These are phyloP conservation scores for Rhododendron molle DNA, from an alignment of 148 eudicot species.

Conservation along the genomic window DNA sequence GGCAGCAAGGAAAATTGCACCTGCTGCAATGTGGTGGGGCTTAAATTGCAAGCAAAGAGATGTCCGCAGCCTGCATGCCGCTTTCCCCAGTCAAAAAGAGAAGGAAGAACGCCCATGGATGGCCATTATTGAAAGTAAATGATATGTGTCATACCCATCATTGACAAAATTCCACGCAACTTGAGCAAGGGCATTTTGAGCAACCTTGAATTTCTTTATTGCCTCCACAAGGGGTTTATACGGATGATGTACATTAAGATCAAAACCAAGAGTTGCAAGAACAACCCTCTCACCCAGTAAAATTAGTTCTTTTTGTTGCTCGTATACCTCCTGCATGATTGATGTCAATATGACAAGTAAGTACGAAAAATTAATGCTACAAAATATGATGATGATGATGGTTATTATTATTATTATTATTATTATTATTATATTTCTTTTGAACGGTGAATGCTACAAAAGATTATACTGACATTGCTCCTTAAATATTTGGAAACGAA, in stretches of 20 bases:
- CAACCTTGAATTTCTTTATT: constrained; percentile 89
- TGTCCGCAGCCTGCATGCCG: constrained; percentile 99
- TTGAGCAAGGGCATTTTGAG: constrained; percentile 96
- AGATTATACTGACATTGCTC: constrained; percentile 39
- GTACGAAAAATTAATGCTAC: background rate
- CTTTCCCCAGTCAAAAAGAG: constrained; percentile 56
- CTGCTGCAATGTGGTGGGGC: constrained; percentile 98
- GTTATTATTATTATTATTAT: too few species aligned
- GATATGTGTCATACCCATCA: constrained; percentile 75
- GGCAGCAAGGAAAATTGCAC: constrained; percentile 99
- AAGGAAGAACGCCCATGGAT: constrained; percentile 33
- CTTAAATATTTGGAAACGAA: background rate
- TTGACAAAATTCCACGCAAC: constrained; percentile 99
- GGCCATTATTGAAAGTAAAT: constrained; percentile 25
- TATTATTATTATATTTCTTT: too few species aligned
- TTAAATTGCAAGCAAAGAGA: constrained; percentile 97
- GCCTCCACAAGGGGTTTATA: constrained; percentile 96
- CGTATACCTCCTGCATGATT: constrained; percentile 79
- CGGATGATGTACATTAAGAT: constrained; percentile 88
- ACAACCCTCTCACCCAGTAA: constrained; percentile 82
- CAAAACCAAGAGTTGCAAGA: constrained; percentile 91
- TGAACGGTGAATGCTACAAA: background rate
- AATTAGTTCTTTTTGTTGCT: constrained; percentile 89
- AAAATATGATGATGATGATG: too few species aligned
- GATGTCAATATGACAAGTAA: constrained; percentile 7